A percentile compares a stretch with the other conserved stretches of the same genome.
Conservation (phyloP, 2,329 filamentous ascomycete species). For the Trichoderma oligosporum region DNA sequence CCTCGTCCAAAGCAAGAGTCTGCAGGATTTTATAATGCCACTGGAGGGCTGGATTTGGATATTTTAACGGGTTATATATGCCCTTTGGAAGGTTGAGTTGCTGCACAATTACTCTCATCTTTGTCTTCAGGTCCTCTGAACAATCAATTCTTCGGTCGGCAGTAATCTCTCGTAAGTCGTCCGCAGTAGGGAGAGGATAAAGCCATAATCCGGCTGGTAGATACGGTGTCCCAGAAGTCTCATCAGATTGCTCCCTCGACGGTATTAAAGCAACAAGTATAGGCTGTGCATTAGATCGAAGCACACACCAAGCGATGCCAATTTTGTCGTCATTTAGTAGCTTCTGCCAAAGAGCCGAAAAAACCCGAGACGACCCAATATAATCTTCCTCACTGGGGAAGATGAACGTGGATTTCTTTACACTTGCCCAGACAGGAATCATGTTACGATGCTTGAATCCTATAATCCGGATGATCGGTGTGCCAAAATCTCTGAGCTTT, state of each 20-base stretch:
- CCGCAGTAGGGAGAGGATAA: slow-evolving; percentile 79
- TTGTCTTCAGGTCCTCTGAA: slow-evolving; percentile 67
- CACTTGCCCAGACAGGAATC: slow-evolving; percentile 78
- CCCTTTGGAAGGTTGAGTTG: slow-evolving; percentile 85
- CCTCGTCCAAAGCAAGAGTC: slow-evolving; percentile 85
- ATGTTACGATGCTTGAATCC: slow-evolving; percentile 82
- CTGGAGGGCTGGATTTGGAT: slow-evolving; percentile 87
- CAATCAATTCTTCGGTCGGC: slow-evolving; percentile 53
- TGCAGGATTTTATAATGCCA: slow-evolving; percentile 98
- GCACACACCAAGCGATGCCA: slow-evolving; percentile 84
- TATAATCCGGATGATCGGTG: slow-evolving; percentile 79
- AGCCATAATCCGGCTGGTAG: slow-evolving; percentile 86
- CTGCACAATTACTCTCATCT: slow-evolving; percentile 78
- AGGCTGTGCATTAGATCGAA: slow-evolving; percentile 75
- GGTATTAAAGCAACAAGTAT: slow-evolving; percentile 78
- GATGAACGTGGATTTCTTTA: slow-evolving; percentile 84
- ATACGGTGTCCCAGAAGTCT: slow-evolving; percentile 61
- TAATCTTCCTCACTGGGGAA: slow-evolving; percentile 90
- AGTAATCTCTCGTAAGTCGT: slow-evolving; percentile 77
- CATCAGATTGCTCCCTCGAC: slow-evolving; percentile 62
- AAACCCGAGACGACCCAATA: slow-evolving; percentile 87
- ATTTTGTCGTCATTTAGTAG: slow-evolving; percentile 75
- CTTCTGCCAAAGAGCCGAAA: slow-evolving; percentile 86
- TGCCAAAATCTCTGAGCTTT: slow-evolving; percentile 72
- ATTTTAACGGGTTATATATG: slow-evolving; percentile 77